phyloP scores from a whole-genome alignment of 345 rosid genomes.

The Turnera subulata region DNA sequence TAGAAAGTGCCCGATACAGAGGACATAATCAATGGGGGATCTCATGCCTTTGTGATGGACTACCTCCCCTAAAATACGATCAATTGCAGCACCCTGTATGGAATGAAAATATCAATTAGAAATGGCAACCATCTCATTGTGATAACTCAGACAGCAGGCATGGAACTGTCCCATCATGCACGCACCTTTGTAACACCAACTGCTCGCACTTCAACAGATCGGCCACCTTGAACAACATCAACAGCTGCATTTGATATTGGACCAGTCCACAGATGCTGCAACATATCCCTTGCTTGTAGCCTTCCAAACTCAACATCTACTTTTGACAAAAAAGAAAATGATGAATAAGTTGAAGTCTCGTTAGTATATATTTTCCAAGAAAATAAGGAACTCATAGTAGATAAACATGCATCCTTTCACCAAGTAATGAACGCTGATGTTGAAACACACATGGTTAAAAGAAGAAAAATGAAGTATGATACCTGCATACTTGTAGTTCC shows the following conservation, averaged over 20 bases:
- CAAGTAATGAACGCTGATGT: not conserved
- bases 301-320: constrained; percentile 57
- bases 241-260: constrained; percentile 56
- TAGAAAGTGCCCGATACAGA: constrained; percentile 53
- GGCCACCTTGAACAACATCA: constrained; percentile 54
- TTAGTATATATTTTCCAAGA: not conserved
- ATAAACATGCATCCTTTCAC: not conserved
- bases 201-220: constrained; percentile 56
- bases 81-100: constrained; percentile 57
- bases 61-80: constrained; percentile 52
- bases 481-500: constrained; percentile 68
- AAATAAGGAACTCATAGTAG: no score
- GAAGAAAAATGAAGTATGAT: not conserved
- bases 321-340: no score
- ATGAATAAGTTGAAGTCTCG: no score
- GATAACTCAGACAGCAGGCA: not conserved
- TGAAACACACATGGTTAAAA: constrained; percentile 3
- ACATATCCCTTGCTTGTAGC: constrained; percentile 54
- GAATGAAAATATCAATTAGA: constrained; percentile 4
- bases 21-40: constrained; percentile 55
- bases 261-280: constrained; percentile 65
- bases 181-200: constrained; percentile 58
- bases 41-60: constrained; percentile 41
- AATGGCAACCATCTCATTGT: constrained; percentile 1
- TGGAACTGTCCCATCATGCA: not conserved